Conservation (phyloP, 2,329 filamentous ascomycete genomes). For the Diaporthe sp. region DNA sequence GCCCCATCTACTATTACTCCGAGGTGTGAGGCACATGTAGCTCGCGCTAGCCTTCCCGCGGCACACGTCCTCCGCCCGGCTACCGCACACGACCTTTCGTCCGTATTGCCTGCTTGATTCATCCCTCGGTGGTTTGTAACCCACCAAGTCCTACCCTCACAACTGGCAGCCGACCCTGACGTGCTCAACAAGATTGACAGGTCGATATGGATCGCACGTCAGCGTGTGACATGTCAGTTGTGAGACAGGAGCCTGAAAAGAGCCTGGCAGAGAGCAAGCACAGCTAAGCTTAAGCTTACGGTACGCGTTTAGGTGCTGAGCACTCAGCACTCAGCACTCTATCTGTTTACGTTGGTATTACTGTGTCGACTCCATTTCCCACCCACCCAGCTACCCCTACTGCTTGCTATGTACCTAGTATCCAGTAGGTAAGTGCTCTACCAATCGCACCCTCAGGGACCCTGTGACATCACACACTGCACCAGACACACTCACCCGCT, state of each 20-base stretch:
- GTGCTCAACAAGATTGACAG: constrained; percentile 31
- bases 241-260: constrained; percentile 1
- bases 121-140: constrained; percentile 9
- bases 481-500: not conserved
- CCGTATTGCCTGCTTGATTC: constrained; percentile 13
- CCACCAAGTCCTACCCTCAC: constrained; percentile 1
- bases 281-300: not conserved
- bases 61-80: not conserved
- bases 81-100: constrained; percentile 18
- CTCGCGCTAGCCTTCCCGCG: not conserved
- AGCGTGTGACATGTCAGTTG: constrained; percentile 14
- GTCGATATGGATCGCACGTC: constrained; percentile 28
- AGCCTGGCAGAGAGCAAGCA: not conserved
- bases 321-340: not conserved
- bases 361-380: too few species aligned
- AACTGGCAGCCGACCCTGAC: constrained; percentile 26
- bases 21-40: not conserved
- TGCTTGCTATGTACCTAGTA: not conserved
- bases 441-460: not conserved
- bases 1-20: constrained; percentile 26
- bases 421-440: not conserved
- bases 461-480: constrained; percentile 19
- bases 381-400: too few species aligned
- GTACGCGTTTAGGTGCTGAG: not conserved
- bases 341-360: not conserved